phyloP scores from a whole-genome alignment of 164 flowering plant species.

The Nymphaea colorata region DNA sequence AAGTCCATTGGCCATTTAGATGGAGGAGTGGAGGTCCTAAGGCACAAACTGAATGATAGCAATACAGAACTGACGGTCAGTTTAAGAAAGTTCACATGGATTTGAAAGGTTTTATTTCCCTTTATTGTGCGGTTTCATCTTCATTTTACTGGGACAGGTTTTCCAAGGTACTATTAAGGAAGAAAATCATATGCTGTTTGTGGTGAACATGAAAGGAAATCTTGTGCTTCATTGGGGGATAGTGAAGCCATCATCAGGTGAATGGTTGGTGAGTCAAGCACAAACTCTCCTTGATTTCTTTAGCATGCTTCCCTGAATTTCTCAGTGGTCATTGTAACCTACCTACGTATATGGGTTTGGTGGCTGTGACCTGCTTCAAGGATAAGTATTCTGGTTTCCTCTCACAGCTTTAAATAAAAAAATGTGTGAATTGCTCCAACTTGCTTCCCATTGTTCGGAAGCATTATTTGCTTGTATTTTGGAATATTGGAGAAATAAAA shows the following conservation, averaged over 20 bases:
- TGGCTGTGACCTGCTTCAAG: too few species aligned
- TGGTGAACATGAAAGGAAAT: conserved; percentile 19
- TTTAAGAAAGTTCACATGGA: background rate
- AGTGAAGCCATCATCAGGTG: conserved; percentile 21
- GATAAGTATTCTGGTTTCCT: too few species aligned
- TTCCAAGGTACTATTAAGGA: conserved; percentile 14
- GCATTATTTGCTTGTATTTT: too few species aligned
- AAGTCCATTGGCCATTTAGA: conserved; percentile 19
- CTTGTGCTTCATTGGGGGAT: conserved; percentile 37
- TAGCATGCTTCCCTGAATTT: too few species aligned
- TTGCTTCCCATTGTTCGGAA: too few species aligned
- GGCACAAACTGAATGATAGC: conserved; percentile 18
- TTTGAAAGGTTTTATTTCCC: too few species aligned
- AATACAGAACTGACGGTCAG: conserved; percentile 26
- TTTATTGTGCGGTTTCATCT: too few species aligned
- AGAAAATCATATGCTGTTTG: conserved; percentile 21
- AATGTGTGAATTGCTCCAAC: too few species aligned
- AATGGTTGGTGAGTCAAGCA: conserved; percentile 32
- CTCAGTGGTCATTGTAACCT: too few species aligned
- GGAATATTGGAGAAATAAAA: background rate
- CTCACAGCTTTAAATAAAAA: too few species aligned
- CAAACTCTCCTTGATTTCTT: background rate
- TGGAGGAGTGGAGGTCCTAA: conserved; percentile 5
- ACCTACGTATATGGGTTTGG: too few species aligned
- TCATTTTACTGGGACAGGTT: conserved; percentile 11